Evolutionary conservation across 2,329 filamentous ascomycete species (phyloP), one percentile per base, ranked within the genome.

Genomic region (Alternaria incomplexa): DNA sequence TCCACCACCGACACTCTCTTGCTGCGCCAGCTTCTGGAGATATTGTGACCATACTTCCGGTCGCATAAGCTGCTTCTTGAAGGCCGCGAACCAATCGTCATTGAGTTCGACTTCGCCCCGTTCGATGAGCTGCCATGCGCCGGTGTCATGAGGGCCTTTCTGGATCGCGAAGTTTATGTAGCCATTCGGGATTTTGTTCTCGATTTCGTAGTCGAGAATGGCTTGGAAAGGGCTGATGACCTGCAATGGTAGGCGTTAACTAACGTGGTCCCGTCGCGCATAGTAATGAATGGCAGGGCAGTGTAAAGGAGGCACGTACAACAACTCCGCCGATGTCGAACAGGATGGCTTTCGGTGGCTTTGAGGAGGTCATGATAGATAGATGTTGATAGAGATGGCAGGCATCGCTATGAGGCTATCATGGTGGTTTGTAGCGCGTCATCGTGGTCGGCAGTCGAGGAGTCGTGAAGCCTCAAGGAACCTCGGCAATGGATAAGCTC

Each of bases 271-370:
- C 32, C 32, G 22, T 45, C 20, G n/a, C 10, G 30, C 6, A 32
- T n/a, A 46, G 12, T 53, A 22, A 26, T 13, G 46, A n/a, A n/a
- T 25, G 28, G 20, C 11, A 20, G 22, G 43, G 48, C 30, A 26
- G 32, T 48, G 46, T 55, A 22, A 20, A 20, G 17, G 51, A 20
- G 32, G 55, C 36, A 89, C 93, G 85, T 90, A 97, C 95, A 85
- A 93, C 96, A 71, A 99, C 96, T 65, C 96, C 96, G 43, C 96
- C 96, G 71, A 99, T 96, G 81, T 99, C 96, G 79, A 98, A 98
- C 22, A 99, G 85, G 1, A 81, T 72, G n/a, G 78, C 79, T 13
- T 67, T 73, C 7, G 71, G 71, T 3, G 70, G 60, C 45, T 66
- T 66, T 6, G 65, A 28, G 6, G 50, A 25, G 20, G 61, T 10